Evolutionary conservation across 768 basidiomycete species (phyloP), one percentile per base, ranked within the genome.

Genomic region (Paxillus ammoniavirescens): DNA sequence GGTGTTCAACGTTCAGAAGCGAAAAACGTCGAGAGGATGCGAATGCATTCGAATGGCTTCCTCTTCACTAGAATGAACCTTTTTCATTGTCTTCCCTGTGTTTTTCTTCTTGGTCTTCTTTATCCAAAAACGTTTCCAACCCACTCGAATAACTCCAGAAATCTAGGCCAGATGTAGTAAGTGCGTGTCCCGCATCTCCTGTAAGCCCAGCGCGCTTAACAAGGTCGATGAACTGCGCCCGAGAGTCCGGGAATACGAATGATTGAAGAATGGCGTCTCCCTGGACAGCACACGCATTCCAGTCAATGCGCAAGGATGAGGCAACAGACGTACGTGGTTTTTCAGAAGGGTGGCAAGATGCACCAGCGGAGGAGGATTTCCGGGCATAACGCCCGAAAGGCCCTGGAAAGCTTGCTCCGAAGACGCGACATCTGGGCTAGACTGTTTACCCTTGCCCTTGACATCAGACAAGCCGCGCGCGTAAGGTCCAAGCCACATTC

Each of bases 181-280:
- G 67, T 13, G 67, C 57, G 17, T 44, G 56, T 23, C 66, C 61
- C 14, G 71, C 50, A 17, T 70, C 68, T 17, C 53, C 43, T 15
- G 78, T 61, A 4, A 86, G 58, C 5, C 78, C 80, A 2, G 77
- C 79, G 8, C 65, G 70, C 17, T 67, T 71, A 8, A 91, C 60
- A 18, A 89, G 71, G 47, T 76, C 69, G n/a, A 88, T 58, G 50
- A 91, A 84, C 50, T 79, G 75, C 3, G 80, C 83, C 4, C 90
- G 81, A 12, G 91, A 90, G 52, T 90, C 87, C 2, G 91, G 90
- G 61, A 80, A 92, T 40, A 89, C 70, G 61, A 91, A 89, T 1
- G 77, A 70, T 13, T 69, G 74, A 38, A 91, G 67, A 42, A 93
- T 70, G 2, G 77, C 68, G 26, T 75, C 72, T 36, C 79, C 80